Percentiles rank a stretch among this genome's conserved stretches.
phyloP scores from a whole-genome alignment of 2,329 filamentous ascomycete genomes.

The Aspergillus amoenus region DNA sequence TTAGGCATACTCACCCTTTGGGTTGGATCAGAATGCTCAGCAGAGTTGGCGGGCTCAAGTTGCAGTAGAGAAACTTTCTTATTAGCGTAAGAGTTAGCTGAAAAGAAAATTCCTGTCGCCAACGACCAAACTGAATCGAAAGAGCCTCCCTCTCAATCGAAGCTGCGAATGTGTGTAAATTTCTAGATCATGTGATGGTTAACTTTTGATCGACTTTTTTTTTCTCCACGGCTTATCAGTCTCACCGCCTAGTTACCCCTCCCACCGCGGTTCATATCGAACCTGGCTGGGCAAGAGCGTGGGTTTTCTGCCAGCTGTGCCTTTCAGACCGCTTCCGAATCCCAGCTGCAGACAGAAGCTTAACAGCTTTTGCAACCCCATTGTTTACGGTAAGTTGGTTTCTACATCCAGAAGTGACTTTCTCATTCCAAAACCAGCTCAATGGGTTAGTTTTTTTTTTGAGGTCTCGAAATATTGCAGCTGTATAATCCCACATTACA shows the following conservation, averaged over 20 bases:
- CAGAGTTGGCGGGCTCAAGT: background rate
- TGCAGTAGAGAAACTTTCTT: background rate
- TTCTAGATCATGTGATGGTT: conserved; percentile 34
- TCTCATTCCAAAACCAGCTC: background rate
- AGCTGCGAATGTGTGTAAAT: conserved; percentile 33
- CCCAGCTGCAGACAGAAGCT: background rate
- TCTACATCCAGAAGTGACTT: background rate
- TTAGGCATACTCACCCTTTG: conserved; percentile 68
- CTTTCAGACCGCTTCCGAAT: conserved; percentile 10
- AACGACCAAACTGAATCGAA: background rate
- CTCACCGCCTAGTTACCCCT: conserved; percentile 21
- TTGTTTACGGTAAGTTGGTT: background rate
- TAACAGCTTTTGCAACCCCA: background rate
- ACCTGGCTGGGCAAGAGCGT: background rate
- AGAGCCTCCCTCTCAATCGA: conserved; percentile 7
- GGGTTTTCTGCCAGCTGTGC: conserved; percentile 15
- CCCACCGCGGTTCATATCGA: background rate
- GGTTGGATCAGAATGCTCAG: background rate
- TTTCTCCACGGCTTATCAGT: conserved; percentile 17
- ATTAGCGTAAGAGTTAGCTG: background rate
- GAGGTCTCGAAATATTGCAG: background rate
- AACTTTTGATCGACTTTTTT: conserved; percentile 33
- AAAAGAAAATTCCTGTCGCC: background rate
- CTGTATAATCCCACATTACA: background rate
- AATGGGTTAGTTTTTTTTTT: background rate